A percentile compares a stretch with the other conserved stretches of the same genome.
Evolutionary conservation across 1,284 basidiomycete species (phyloP).

Genomic region (Phlebopus sp.): DNA sequence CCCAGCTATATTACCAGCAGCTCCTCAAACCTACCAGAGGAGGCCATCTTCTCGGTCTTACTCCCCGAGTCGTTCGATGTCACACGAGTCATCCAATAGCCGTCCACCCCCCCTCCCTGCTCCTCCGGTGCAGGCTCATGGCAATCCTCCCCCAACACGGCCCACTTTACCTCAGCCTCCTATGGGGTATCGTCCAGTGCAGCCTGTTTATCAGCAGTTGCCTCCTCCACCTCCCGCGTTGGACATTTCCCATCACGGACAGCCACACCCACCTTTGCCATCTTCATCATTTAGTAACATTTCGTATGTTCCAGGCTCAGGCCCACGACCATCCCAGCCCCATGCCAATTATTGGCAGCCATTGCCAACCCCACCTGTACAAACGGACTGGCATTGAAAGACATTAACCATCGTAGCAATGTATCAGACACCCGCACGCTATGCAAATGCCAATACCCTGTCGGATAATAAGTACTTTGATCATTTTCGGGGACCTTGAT

Average conservation of each 20-base stretch:
- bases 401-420: conserved; percentile 6
- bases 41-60: conserved; percentile 23
- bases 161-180: conserved; percentile 42
- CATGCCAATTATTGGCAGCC: conserved; percentile 28
- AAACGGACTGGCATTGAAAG: conserved; percentile 26
- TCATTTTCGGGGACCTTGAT: conserved; percentile 1
- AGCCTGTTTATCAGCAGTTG: conserved; percentile 36
- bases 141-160: conserved; percentile 27
- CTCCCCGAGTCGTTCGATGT: conserved; percentile 24
- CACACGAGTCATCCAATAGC: conserved; percentile 17
- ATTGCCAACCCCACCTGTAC: conserved; percentile 20
- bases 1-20: conserved; percentile 22
- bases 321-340: conserved; percentile 39
- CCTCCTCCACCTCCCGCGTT: conserved; percentile 36
- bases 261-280: conserved; percentile 30
- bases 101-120: conserved; percentile 28
- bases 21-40: conserved; percentile 22
- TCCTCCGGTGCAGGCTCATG: conserved; percentile 26
- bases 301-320: conserved; percentile 41
- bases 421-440: conserved; percentile 6
- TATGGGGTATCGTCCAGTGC: conserved; percentile 30
- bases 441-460: conserved; percentile 12
- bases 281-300: conserved; percentile 24
- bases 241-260: conserved; percentile 22
- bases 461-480: conserved; percentile 6